A percentile compares a stretch with the other conserved stretches of the same genome.
Evolutionary conservation across 371 early-diverging fungal species (phyloP).

Genomic region (Dichotomocladium elegans): DNA sequence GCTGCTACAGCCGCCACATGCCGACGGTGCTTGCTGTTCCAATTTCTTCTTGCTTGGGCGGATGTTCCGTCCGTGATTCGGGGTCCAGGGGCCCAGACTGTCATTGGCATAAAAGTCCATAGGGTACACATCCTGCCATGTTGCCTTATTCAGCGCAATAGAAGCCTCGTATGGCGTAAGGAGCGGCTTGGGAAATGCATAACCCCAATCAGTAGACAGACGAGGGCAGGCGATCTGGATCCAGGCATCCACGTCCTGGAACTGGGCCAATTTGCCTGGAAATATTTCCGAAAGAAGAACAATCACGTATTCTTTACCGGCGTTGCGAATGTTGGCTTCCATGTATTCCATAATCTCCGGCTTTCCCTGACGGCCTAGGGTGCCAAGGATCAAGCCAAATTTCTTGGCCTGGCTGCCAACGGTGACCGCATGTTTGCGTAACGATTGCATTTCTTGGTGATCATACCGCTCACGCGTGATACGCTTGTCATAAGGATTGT

Average conservation of each 20-base stretch:
- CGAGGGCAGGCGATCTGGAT: conserved; percentile 99
- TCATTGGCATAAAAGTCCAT: conserved; percentile 97
- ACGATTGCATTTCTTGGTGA: conserved; percentile 85
- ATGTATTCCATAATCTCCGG: conserved; percentile 86
- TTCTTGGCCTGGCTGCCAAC: conserved; percentile 69
- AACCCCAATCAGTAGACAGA: conserved; percentile 99
- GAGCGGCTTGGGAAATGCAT: conserved; percentile 91
- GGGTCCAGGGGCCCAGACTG: conserved; percentile 92
- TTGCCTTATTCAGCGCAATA: conserved; percentile 70
- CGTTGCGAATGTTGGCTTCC: conserved; percentile 57
- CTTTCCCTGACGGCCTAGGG: conserved; percentile 98
- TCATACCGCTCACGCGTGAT: conserved; percentile 95
- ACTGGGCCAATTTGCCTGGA: conserved; percentile 85
- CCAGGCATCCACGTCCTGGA: conserved; percentile 91
- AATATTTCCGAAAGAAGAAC: conserved; percentile 94
- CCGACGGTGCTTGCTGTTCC: no score
- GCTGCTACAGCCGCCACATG: no score
- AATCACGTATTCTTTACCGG: conserved; percentile 65
- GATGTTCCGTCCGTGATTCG: conserved; percentile 73
- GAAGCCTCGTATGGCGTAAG: conserved; percentile 97
- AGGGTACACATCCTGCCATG: conserved; percentile 87
- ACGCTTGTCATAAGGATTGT: conserved; percentile 95
- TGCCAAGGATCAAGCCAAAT: conserved; percentile 93
- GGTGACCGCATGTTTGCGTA: conserved; percentile 82
- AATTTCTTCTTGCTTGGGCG: no score